Evolutionary conservation across 495 filamentous ascomycete genomes (phyloP).

Genomic region (Podospora didyma): DNA sequence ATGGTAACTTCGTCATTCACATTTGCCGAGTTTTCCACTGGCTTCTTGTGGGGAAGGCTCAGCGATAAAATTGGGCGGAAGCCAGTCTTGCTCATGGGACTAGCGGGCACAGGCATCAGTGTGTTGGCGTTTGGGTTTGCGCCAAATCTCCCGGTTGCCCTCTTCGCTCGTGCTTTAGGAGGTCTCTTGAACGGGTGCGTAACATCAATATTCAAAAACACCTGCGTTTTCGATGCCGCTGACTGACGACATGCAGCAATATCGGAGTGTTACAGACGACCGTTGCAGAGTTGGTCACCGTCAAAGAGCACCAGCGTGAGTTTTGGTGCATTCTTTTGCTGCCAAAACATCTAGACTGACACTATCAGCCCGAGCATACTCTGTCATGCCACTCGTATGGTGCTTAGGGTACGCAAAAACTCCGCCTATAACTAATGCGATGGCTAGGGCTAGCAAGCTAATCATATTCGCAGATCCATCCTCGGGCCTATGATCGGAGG

Average conservation of each 20-base stretch:
- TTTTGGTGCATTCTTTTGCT: conserved; percentile 7
- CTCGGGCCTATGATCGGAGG: conserved; percentile 89
- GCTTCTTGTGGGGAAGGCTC: conserved; percentile 86
- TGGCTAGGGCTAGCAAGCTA: conserved; percentile 6
- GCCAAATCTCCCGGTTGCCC: conserved; percentile 73
- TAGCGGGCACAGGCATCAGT: conserved; percentile 86
- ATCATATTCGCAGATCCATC: conserved; percentile 50
- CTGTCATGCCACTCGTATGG: conserved; percentile 98
- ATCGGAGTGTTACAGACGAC: conserved; percentile 95
- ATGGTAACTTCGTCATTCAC: conserved; percentile 97
- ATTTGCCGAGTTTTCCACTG: conserved; percentile 88
- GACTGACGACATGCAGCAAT: conserved; percentile 50
- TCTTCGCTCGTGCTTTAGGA: conserved; percentile 83
- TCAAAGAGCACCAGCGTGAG: conserved; percentile 86
- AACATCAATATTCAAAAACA: conserved; percentile 9
- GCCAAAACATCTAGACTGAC: conserved; percentile 23
- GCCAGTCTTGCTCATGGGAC: conserved; percentile 81
- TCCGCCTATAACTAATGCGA: neutral
- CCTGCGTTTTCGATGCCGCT: too few species aligned
- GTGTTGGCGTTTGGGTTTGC: conserved; percentile 94
- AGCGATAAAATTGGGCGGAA: conserved; percentile 93
- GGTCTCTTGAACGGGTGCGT: conserved; percentile 86
- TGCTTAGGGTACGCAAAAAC: conserved; percentile 70
- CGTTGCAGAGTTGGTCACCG: conserved; percentile 85
- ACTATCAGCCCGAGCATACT: conserved; percentile 73